A percentile compares a stretch with the other conserved stretches of the same genome.
Conservation (phyloP, 1,139 yeast species). For the Geotrichum klebahnii region DNA sequence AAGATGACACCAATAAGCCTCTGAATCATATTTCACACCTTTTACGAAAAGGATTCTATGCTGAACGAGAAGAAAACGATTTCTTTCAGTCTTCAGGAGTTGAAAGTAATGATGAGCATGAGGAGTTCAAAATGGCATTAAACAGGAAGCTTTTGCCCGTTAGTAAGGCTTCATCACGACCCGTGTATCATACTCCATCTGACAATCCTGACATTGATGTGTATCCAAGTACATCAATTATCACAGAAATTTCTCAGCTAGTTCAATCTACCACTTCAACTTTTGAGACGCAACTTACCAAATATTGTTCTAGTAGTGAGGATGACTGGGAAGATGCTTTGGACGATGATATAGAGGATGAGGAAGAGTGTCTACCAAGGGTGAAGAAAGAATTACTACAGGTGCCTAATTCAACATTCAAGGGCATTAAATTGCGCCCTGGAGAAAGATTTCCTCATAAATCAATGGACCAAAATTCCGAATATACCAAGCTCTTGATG, state of each 20-base stretch:
- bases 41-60: constrained; percentile 1
- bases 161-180: neutral
- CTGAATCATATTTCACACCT: neutral
- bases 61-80: neutral
- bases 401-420: neutral
- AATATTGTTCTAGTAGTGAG: neutral
- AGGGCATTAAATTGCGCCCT: constrained; percentile 11
- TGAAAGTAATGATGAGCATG: neutral
- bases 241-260: constrained; percentile 14
- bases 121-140: constrained; percentile 5
- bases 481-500: neutral
- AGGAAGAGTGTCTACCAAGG: neutral
- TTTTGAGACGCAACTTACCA: constrained; percentile 18
- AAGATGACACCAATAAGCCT: neutral
- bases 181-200: neutral
- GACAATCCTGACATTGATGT: neutral
- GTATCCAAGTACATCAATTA: constrained; percentile 8
- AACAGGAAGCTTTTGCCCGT: constrained; percentile 2
- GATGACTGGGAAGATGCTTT: constrained; percentile 7
- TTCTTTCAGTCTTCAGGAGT: neutral
- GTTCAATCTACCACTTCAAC: constrained; percentile 18
- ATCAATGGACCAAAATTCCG: neutral
- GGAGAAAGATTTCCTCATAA: constrained; percentile 3
- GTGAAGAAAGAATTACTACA: neutral
- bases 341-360: neutral